phyloP scores from a whole-genome alignment of 495 filamentous ascomycete genomes.

The Aspergillus heteromorphus region DNA sequence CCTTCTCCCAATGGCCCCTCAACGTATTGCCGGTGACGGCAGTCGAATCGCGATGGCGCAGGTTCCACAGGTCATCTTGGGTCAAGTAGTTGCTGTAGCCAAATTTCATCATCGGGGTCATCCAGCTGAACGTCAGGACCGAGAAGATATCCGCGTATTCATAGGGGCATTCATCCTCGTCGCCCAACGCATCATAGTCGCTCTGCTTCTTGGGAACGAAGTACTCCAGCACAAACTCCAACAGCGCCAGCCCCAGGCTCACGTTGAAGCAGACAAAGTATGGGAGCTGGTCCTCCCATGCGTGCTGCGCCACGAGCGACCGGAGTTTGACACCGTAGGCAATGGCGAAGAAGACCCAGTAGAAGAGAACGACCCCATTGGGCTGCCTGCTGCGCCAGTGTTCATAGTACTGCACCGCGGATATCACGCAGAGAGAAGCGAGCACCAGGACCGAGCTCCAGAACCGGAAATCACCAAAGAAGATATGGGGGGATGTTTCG shows the following conservation, averaged over 20 bases:
- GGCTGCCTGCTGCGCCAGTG: constrained; percentile 83
- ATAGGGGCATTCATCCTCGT: constrained; percentile 86
- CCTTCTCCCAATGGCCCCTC: constrained; percentile 67
- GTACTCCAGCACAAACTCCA: constrained; percentile 84
- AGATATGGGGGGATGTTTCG: constrained; percentile 59
- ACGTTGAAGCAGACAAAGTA: constrained; percentile 80
- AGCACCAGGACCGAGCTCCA: constrained; percentile 78
- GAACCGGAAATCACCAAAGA: constrained; percentile 81
- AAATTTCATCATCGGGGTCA: constrained; percentile 96
- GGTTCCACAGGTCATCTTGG: constrained; percentile 95
- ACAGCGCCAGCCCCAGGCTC: constrained; percentile 61
- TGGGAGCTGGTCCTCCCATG: constrained; percentile 56
- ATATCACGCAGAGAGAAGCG: constrained; percentile 73
- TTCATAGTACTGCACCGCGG: constrained; percentile 86
- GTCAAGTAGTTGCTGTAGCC: constrained; percentile 90
- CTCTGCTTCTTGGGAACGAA: constrained; percentile 83
- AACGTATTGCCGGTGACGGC: constrained; percentile 60
- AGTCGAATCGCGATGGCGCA: constrained; percentile 76
- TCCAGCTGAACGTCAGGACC: constrained; percentile 92
- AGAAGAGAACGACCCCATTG: constrained; percentile 91
- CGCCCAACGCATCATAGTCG: constrained; percentile 76
- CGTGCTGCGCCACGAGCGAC: constrained; percentile 72
- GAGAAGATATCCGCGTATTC: constrained; percentile 96
- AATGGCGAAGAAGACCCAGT: constrained; percentile 89
- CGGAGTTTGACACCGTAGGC: constrained; percentile 79